Evolutionary conservation across 2,329 filamentous ascomycete genomes (phyloP).

Genomic region (Penicillium sp.): DNA sequence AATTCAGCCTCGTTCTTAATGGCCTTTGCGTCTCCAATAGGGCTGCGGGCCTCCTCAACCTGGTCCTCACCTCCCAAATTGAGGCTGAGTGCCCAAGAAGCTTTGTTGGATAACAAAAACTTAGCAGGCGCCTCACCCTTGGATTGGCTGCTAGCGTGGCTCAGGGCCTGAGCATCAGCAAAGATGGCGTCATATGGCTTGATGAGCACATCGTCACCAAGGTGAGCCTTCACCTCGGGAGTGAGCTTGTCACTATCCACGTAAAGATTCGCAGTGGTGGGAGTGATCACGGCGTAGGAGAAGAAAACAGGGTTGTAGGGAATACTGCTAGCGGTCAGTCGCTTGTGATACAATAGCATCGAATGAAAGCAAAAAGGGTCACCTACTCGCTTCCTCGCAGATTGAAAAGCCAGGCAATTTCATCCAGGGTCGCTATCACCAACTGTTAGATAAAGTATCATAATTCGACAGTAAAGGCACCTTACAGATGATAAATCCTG

Average conservation of each 20-base stretch:
- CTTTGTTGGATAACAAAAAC: slow-evolving; percentile 82
- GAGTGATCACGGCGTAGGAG: slow-evolving; percentile 87
- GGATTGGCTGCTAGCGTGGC: slow-evolving; percentile 43
- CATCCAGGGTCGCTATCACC: slow-evolving; percentile 74
- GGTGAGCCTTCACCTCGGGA: slow-evolving; percentile 66
- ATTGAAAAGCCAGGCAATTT: slow-evolving; percentile 99
- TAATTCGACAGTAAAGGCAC: not conserved
- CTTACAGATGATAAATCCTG: slow-evolving; percentile 77
- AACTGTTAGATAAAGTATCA: not conserved
- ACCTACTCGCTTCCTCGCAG: slow-evolving; percentile 78
- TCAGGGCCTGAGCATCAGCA: slow-evolving; percentile 68
- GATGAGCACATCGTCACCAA: slow-evolving; percentile 69
- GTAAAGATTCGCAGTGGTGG: slow-evolving; percentile 74
- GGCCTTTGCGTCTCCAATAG: slow-evolving; percentile 86
- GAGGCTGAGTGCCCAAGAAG: slow-evolving; percentile 88
- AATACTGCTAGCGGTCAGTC: slow-evolving; percentile 55
- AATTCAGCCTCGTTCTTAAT: slow-evolving; percentile 90
- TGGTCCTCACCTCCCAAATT: slow-evolving; percentile 81
- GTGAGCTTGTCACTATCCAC: slow-evolving; percentile 77
- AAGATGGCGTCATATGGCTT: slow-evolving; percentile 84
- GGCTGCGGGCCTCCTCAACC: slow-evolving; percentile 84
- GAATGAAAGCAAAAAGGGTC: not conserved
- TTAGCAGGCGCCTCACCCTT: slow-evolving; percentile 53
- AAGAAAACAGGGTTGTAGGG: slow-evolving; percentile 99
- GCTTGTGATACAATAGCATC: not conserved